A percentile compares a stretch with the other conserved stretches of the same genome.
These are phyloP conservation scores for Cordyceps militaris DNA, from an alignment of 2,329 filamentous ascomycete genomes.

Conservation along the genomic window DNA sequence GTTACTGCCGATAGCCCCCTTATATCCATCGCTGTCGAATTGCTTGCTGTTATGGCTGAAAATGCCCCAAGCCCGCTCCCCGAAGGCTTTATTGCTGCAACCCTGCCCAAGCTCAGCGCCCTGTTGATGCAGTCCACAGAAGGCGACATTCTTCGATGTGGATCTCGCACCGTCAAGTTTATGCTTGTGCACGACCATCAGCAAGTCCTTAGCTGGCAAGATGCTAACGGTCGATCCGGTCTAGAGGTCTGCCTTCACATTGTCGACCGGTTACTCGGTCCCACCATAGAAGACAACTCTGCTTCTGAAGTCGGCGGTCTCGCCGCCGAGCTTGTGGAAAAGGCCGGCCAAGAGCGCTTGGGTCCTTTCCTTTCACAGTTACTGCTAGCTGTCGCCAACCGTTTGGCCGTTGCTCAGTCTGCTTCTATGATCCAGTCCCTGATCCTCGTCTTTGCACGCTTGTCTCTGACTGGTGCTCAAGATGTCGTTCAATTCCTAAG, in stretches of 20 bases:
- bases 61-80: constrained; percentile 81
- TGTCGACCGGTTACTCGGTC: constrained; percentile 81
- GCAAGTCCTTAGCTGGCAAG: constrained; percentile 82
- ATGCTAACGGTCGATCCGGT: constrained; percentile 71
- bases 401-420: constrained; percentile 74
- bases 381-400: constrained; percentile 77
- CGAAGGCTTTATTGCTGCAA: constrained; percentile 73
- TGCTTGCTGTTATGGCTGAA: constrained; percentile 74
- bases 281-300: constrained; percentile 81
- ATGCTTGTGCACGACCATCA: constrained; percentile 85
- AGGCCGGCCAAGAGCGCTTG: constrained; percentile 82
- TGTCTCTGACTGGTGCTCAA: constrained; percentile 75
- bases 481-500: constrained; percentile 91
- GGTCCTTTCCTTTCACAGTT: constrained; percentile 87
- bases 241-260: constrained; percentile 86
- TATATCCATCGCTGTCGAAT: constrained; percentile 77
- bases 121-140: constrained; percentile 79
- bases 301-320: constrained; percentile 94
- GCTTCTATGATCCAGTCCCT: constrained; percentile 92
- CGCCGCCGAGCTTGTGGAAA: constrained; percentile 90
- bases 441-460: constrained; percentile 87
- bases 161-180: constrained; percentile 79
- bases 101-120: constrained; percentile 79
- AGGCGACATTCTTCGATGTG: constrained; percentile 79
- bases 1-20: constrained; percentile 80